Evolutionary conservation across 768 basidiomycete species (phyloP), one percentile per base, ranked within the genome.

Genomic region (Suillus placidus): DNA sequence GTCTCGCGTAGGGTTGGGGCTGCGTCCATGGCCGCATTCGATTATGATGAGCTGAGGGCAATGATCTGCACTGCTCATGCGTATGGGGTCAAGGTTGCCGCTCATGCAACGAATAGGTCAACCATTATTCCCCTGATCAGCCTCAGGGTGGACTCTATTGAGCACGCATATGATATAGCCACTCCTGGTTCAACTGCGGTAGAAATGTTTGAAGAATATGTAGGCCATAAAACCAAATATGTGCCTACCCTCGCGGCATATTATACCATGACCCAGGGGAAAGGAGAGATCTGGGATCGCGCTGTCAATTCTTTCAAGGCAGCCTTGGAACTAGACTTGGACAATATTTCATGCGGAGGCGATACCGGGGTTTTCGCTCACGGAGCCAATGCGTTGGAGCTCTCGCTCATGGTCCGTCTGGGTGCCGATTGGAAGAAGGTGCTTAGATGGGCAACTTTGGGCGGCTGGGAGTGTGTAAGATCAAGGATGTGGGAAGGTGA

Each of bases 311-410:
- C 80, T 5, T 89, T 91, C 77, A 68, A 75, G 61, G 73, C 75
- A 6, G 86, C 83, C 14, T 70, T 89, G 7, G 74, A 75, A 51
- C 69, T 73, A 4, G 81, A 79, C 0, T 76, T 83, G 67, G 80
- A 83, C 12, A 80, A 81, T 62, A 80, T 90, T 61, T 86, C 86
- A 8, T 85, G 85, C 70, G 88, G 88, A 8, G 87, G 88, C 1
- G 87, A 90, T 73, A 90, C 88, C 2, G 88, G 88, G 10, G 82
- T 83, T 2, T 90, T 89, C 72, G 69, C 82, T 20, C 88, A 88
- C 70, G 88, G 87, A 1, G 76, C 81, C 67, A 90, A 90, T 70
- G 81, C 84, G 34, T 74, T 84, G 49, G 88, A 90, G 79, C 77
- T 90, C 80, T 77, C 82, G 69, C 72, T 88, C 37, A 89, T 89